Evolutionary conservation across 2,329 filamentous ascomycete species (phyloP), one percentile per base, ranked within the genome.

Genomic region (Ophiognomonia clavigignenti-juglandacearum): DNA sequence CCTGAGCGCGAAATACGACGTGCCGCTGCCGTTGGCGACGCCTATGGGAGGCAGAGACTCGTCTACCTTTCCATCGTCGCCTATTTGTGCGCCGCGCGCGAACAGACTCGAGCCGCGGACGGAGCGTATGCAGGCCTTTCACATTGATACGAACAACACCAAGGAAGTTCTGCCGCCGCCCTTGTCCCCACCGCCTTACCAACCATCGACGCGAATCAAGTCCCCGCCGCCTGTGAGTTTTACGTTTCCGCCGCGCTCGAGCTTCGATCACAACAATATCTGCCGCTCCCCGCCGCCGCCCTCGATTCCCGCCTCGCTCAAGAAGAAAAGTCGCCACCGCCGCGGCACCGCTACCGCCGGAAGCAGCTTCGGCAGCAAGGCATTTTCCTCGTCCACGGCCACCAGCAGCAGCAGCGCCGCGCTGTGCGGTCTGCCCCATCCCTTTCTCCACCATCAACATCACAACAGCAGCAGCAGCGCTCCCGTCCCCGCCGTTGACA

Each of bases 11-110:
- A 32, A 32, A 13, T 16, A 34, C 22, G 50, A 47, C n/a, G 39
- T 20, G 43, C 45, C 18, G 23, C 40, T 32, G 38, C 40, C 37
- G 26, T 37, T 27, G 42, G 20, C 31, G 20, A 9, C 18, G 22
- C 13, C 19, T 11, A 48, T 14, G 32, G 45, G 32, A 36, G 40
- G 32, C 22, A 42, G 31, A 46, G 45, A 2, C 38, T 43, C 24
- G 5, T 52, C 48, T 34, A 45, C 51, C 14, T 70, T 70, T 35
- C 66, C 68, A 0, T 51, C 64, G 4, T 68, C 67, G 4, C 66
- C 70, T 2, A 61, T 69, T 20, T 65, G 62, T 52, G 56, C 64
- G 0, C 64, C 68, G 0, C 65, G 63, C 1, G 62, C 61, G 5
- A 66, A 55, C 54, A 70, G 63, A 31, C 54, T 66, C 11, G 55